These are phyloP conservation scores for Aspergillus niger DNA, from an alignment of 2,329 filamentous ascomycete species.

Conservation along the genomic window DNA sequence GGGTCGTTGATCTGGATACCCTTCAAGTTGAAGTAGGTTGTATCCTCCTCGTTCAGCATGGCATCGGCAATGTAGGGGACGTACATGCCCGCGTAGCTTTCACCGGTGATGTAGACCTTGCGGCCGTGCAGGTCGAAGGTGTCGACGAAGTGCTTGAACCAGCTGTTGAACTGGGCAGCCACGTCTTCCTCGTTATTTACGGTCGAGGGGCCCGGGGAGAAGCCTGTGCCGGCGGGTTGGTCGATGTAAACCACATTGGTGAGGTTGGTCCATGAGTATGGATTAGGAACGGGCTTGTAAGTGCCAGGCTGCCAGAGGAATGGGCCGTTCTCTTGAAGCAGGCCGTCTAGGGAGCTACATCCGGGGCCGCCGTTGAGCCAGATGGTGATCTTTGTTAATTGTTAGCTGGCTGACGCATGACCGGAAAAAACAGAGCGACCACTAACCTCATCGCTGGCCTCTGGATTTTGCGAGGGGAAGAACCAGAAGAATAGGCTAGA, in stretches of 20 bases:
- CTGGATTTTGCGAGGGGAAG: slow-evolving; percentile 47
- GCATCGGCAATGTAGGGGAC: slow-evolving; percentile 72
- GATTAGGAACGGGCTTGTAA: slow-evolving; percentile 63
- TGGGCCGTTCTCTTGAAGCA: slow-evolving; percentile 75
- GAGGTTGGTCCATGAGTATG: slow-evolving; percentile 70
- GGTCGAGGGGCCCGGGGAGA: slow-evolving; percentile 64
- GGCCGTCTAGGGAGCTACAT: slow-evolving; percentile 63
- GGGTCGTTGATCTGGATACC: slow-evolving; percentile 75
- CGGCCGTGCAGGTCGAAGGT: slow-evolving; percentile 68
- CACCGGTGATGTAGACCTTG: slow-evolving; percentile 73
- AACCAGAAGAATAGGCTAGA: slow-evolving; percentile 54
- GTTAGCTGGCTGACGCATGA: not conserved
- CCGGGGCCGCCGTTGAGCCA: slow-evolving; percentile 56
- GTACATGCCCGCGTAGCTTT: slow-evolving; percentile 69
- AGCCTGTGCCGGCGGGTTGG: slow-evolving; percentile 62
- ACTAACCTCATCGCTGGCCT: slow-evolving; percentile 43
- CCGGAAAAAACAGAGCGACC: not conserved
- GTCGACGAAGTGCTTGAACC: slow-evolving; percentile 74
- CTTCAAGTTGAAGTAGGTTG: slow-evolving; percentile 66
- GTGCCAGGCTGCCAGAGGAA: slow-evolving; percentile 72
- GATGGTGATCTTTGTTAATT: slow-evolving; percentile 31
- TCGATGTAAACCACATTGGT: slow-evolving; percentile 69
- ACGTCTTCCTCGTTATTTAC: slow-evolving; percentile 68
- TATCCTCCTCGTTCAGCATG: slow-evolving; percentile 70
- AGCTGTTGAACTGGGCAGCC: slow-evolving; percentile 72